Conservation (phyloP, 371 early-diverging fungal genomes). For the Circinella minor region DNA sequence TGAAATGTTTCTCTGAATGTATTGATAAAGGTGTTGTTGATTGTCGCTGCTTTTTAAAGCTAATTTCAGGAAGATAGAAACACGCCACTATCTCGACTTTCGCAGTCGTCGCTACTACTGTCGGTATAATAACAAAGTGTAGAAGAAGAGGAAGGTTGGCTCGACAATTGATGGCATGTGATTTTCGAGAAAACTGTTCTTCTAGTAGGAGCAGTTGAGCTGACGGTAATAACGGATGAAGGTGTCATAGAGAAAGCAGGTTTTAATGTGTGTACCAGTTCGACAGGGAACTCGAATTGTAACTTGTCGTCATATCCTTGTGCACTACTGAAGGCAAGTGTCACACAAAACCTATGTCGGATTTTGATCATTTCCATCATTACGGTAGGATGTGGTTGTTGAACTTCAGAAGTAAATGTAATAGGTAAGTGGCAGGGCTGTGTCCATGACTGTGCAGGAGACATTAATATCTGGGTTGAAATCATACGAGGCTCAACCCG, state of each 20-base stretch:
- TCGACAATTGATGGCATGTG: too few species aligned
- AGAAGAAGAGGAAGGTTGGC: too few species aligned
- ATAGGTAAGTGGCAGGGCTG: background rate
- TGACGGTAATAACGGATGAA: background rate
- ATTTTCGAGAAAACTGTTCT: too few species aligned
- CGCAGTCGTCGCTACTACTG: conserved; percentile 3
- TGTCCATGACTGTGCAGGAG: background rate
- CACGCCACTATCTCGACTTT: background rate
- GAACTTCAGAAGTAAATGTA: background rate
- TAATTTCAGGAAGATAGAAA: background rate
- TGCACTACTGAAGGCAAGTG: background rate
- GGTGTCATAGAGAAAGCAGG: background rate
- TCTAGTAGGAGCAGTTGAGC: too few species aligned
- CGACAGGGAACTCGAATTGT: background rate
- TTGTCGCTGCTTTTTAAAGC: background rate
- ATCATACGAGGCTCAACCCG: background rate
- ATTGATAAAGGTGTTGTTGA: too few species aligned
- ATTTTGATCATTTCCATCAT: background rate
- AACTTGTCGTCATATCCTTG: conserved; percentile 8
- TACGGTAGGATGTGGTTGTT: background rate
- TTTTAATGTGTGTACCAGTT: background rate
- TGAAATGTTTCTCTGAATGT: too few species aligned
- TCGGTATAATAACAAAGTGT: conserved; percentile 2
- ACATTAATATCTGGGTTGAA: background rate
- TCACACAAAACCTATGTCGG: conserved; percentile 5